Evolutionary conservation across 2,329 filamentous ascomycete species (phyloP).

Genomic region (Gnomoniopsis sp.): DNA sequence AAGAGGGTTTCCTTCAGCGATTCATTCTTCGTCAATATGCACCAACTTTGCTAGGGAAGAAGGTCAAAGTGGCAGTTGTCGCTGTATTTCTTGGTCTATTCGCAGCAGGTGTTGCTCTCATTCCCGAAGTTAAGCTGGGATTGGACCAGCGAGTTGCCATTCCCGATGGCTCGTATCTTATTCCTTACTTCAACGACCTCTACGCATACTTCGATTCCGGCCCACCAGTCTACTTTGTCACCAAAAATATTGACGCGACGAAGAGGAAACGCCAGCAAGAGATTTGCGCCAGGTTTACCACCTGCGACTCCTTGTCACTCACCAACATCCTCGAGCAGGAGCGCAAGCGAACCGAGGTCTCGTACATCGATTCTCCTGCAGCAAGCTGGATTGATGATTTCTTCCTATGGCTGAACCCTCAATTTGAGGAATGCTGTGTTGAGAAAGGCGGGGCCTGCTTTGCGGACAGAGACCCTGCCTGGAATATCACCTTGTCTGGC

Average conservation of each 20-base stretch:
- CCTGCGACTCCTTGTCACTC: conserved; percentile 79
- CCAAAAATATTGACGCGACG: conserved; percentile 75
- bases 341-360: conserved; percentile 81
- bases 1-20: conserved; percentile 77
- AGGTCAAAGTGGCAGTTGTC: conserved; percentile 73
- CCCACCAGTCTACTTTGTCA: conserved; percentile 95
- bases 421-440: conserved; percentile 69
- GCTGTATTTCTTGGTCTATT: conserved; percentile 84
- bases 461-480: conserved; percentile 68
- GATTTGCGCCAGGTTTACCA: conserved; percentile 86
- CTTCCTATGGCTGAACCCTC: conserved; percentile 93
- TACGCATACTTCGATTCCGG: conserved; percentile 90
- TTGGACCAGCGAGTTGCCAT: conserved; percentile 94
- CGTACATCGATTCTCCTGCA: conserved; percentile 81
- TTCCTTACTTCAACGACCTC: conserved; percentile 93
- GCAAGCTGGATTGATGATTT: conserved; percentile 98
- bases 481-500: conserved; percentile 84
- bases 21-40: conserved; percentile 93
- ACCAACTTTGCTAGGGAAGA: conserved; percentile 73
- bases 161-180: conserved; percentile 89
- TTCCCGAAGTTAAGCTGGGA: conserved; percentile 81
- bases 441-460: conserved; percentile 75
- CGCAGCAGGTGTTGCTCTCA: conserved; percentile 76
- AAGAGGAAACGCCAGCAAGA: conserved; percentile 74
- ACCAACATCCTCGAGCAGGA: conserved; percentile 92